Evolutionary conservation across 2,329 filamentous ascomycete genomes (phyloP).

Genomic region (Fusarium neocosmosporiellum): DNA sequence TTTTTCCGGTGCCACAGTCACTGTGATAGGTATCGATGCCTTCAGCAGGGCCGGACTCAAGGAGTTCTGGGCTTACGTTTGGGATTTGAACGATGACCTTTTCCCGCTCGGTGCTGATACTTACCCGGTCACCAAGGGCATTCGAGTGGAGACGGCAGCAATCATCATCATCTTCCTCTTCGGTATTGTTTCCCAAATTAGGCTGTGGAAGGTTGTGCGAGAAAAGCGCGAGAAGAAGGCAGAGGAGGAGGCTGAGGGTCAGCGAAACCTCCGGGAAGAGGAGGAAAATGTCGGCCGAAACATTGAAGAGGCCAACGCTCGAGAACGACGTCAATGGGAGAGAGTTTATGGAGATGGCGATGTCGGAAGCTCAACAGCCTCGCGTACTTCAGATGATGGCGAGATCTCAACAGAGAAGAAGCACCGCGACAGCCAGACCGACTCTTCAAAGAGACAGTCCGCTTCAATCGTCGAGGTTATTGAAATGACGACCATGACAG

Average conservation of each 20-base stretch:
- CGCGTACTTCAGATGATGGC: constrained; percentile 63
- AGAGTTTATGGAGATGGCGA: constrained; percentile 75
- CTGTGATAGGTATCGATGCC: constrained; percentile 89
- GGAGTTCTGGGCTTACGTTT: constrained; percentile 96
- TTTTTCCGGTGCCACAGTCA: constrained; percentile 82
- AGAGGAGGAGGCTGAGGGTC: constrained; percentile 60
- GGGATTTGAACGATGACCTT: constrained; percentile 81
- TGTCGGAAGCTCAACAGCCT: constrained; percentile 47
- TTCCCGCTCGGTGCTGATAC: constrained; percentile 82
- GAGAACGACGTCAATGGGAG: constrained; percentile 80
- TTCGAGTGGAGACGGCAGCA: constrained; percentile 84
- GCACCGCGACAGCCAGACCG: constrained; percentile 48
- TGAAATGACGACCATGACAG: constrained; percentile 65
- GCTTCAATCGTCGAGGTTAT: constrained; percentile 58
- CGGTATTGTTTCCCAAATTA: constrained; percentile 86
- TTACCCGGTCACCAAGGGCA: constrained; percentile 88
- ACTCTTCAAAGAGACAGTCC: constrained; percentile 49
- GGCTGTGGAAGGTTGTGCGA: constrained; percentile 84
- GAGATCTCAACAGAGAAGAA: constrained; percentile 61
- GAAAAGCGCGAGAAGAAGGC: constrained; percentile 67
- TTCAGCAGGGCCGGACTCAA: constrained; percentile 91
- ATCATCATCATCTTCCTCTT: constrained; percentile 79
- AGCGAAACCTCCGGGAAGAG: constrained; percentile 67
- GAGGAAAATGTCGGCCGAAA: constrained; percentile 78
- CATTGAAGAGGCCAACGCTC: constrained; percentile 70